Base-by-base conservation (phyloP, 2,329 filamentous ascomycete genomes). In the Colletotrichum euphorbiae region DNA sequence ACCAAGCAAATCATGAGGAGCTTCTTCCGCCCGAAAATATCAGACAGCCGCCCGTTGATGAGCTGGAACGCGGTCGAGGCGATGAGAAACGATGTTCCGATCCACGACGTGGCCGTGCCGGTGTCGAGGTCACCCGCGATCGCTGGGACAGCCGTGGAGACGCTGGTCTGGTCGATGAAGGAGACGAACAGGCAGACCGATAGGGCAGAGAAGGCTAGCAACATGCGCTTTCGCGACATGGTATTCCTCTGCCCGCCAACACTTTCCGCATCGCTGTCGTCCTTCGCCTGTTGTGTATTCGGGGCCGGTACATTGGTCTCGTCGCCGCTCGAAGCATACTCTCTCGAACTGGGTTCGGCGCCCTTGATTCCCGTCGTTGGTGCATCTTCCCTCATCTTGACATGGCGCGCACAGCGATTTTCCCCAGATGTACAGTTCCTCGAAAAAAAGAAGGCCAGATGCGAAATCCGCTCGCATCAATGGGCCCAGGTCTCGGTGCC, bases 81-180 rank as follows among this genome's bases (percentile, higher is more conserved):
- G 13, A 80, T 75, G 13, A 77, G 75, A 55, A 74, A 81, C 54
- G 74, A 80, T n/a, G 76, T 78, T 17, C 78, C 78, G 1, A 78
- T 74, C 78, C 78, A 80, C 0, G 75, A 75, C 4, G 73, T 77
- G 3, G 77, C 74, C 1, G 75, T 72, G 1, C 74, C 75, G 0
- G 77, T 75, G 31, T 75, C 65, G 0, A 80, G 69, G 0, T 77
- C 76, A 4, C 58, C 66, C 0, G 77, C 76, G 1, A 80, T 81
- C 2, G 82, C 80, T 2, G 82, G 79, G 0, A 77, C 71, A 0
- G 77, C 74, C 0, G 77, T 78, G 1, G 75, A 75, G 3, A 80
- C 75, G 17, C 75, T 72, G 21, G 78, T 76, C 69, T 82, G 74
- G 72, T 82, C 77, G 57, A 81, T 72, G 62, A 80, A 79, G 1